phyloP scores from a whole-genome alignment of 371 early-diverging fungal genomes.

The Mortierella sp. region DNA sequence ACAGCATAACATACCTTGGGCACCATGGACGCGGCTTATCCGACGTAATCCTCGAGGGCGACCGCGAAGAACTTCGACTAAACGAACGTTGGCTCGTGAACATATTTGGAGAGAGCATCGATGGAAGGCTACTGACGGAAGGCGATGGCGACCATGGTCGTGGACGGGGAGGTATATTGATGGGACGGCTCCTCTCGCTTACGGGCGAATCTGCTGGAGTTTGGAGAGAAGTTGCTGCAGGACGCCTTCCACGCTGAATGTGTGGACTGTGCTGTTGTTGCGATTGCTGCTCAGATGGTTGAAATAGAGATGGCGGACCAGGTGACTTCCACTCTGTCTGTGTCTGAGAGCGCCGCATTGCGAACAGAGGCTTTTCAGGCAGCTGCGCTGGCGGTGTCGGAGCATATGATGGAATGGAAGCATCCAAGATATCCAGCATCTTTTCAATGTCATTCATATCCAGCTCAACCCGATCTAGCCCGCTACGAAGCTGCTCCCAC shows the following conservation, averaged over 20 bases:
- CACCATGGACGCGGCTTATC: constrained; percentile 55
- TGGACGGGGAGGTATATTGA: constrained; percentile 9
- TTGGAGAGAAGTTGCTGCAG: constrained; percentile 7
- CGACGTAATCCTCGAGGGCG: constrained; percentile 31
- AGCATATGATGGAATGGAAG: constrained; percentile 30
- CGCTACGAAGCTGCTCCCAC: constrained; percentile 61
- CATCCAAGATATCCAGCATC: constrained; percentile 50
- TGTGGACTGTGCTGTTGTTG: constrained; percentile 16
- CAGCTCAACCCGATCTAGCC: constrained; percentile 60
- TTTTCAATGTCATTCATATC: constrained; percentile 63
- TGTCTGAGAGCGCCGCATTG: constrained; percentile 33
- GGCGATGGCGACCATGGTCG: constrained; percentile 50
- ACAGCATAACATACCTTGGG: constrained; percentile 30
- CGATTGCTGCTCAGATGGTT: constrained; percentile 37
- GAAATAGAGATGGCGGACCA: constrained; percentile 16
- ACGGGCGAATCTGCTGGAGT: constrained; percentile 5
- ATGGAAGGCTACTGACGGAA: constrained; percentile 25
- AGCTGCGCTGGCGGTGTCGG: constrained; percentile 34
- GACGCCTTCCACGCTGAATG: constrained; percentile 40
- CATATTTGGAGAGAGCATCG: constrained; percentile 36
- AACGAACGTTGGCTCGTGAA: constrained; percentile 14
- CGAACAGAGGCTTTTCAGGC: constrained; percentile 47
- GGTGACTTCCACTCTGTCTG: constrained; percentile 25
- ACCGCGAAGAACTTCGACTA: constrained; percentile 33
- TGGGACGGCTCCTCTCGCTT: constrained; percentile 10